Evolutionary conservation across 495 filamentous ascomycete species (phyloP).

Genomic region (Jackrogersella minutella): DNA sequence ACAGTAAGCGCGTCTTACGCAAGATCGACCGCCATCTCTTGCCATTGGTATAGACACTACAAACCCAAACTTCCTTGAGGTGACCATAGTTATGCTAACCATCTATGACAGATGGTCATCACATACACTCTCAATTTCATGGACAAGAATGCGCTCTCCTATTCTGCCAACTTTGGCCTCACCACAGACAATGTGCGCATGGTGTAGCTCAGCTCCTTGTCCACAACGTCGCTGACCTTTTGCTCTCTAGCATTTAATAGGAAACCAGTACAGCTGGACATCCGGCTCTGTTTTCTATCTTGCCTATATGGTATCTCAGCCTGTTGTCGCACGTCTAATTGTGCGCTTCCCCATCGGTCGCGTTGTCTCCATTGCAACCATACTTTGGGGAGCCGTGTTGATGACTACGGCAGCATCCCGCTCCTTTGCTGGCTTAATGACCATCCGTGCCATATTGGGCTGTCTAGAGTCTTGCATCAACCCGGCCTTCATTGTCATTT

Average conservation of each 20-base stretch:
- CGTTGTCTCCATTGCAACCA: conserved; percentile 54
- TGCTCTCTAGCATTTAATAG: conserved; percentile 50
- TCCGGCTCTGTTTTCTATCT: conserved; percentile 61
- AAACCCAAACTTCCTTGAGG: not conserved
- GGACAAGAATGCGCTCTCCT: conserved; percentile 66
- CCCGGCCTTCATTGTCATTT: conserved; percentile 59
- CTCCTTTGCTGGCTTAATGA: conserved; percentile 50
- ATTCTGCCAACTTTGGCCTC: conserved; percentile 48
- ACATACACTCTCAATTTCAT: conserved; percentile 58
- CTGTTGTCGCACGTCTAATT: conserved; percentile 65
- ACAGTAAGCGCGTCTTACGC: conserved; percentile 58
- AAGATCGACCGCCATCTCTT: conserved; percentile 64
- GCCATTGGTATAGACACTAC: conserved; percentile 51
- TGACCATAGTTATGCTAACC: conserved; percentile 23
- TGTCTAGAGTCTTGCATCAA: conserved; percentile 58
- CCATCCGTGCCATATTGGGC: conserved; percentile 60
- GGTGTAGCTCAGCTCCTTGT: not conserved
- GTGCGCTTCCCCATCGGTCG: conserved; percentile 68
- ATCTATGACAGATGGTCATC: conserved; percentile 22
- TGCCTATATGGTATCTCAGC: conserved; percentile 61
- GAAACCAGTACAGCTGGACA: conserved; percentile 62
- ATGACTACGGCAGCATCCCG: conserved; percentile 52
- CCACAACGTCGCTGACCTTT: conserved; percentile 55
- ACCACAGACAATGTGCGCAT: conserved; percentile 22
- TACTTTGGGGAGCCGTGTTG: conserved; percentile 54